These are phyloP conservation scores for Neocatenulostroma microsporum DNA, from an alignment of 2,329 filamentous ascomycete species.

Conservation along the genomic window DNA sequence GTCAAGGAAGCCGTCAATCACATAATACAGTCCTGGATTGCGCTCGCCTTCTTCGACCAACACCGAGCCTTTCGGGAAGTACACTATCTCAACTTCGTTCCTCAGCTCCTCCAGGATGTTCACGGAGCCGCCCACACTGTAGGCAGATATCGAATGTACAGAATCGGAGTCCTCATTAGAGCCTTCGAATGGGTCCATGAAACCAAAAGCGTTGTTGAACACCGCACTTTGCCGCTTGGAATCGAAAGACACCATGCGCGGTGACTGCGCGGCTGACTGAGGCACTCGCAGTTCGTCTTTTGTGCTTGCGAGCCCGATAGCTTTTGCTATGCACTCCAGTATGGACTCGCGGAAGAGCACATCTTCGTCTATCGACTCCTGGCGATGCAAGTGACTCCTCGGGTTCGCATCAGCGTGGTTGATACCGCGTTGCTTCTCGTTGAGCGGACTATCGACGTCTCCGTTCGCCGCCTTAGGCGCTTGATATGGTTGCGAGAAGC, in stretches of 20 bases:
- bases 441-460: constrained; percentile 39
- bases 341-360: constrained; percentile 82
- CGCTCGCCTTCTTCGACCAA: constrained; percentile 93
- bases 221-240: constrained; percentile 69
- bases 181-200: constrained; percentile 53
- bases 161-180: constrained; percentile 86
- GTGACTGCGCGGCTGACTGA: constrained; percentile 77
- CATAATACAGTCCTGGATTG: constrained; percentile 95
- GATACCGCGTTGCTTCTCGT: constrained; percentile 35
- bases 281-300: constrained; percentile 58
- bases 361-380: constrained; percentile 82
- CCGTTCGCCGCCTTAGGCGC: constrained; percentile 27
- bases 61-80: constrained; percentile 88
- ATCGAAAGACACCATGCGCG: constrained; percentile 75
- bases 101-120: constrained; percentile 73
- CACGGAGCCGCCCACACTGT: constrained; percentile 49
- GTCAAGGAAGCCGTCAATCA: constrained; percentile 93
- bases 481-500: constrained; percentile 44
- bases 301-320: constrained; percentile 69
- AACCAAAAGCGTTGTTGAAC: constrained; percentile 71
- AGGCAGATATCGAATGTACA: constrained; percentile 48
- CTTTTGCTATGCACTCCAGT: constrained; percentile 90
- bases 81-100: constrained; percentile 93
- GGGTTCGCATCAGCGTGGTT: constrained; percentile 29
- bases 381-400: constrained; percentile 50